Evolutionary conservation across 257 asterid genomes (phyloP).

Genomic region (Ilex asprella): DNA sequence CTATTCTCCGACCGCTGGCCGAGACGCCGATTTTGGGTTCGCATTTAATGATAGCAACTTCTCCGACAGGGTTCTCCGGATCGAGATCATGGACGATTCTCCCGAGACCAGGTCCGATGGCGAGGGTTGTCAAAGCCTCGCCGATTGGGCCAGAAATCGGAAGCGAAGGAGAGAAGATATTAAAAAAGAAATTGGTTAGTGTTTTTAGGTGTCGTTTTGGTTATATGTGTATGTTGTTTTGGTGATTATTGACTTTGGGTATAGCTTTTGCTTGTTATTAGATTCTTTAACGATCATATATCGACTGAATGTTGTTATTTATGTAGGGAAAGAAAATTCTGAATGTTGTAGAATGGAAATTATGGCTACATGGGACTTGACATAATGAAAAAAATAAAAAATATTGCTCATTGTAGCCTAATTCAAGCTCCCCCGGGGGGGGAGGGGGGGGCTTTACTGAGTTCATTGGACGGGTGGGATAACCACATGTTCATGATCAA

Average conservation of each 20-base stretch:
- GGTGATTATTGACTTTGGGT: not conserved
- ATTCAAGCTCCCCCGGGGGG: no score
- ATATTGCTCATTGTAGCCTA: no score
- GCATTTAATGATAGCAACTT: slow-evolving; percentile 79
- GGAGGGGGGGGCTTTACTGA: no score
- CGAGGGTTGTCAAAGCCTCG: slow-evolving; percentile 37
- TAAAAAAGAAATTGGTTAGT: slow-evolving; percentile 46
- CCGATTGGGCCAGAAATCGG: slow-evolving; percentile 61
- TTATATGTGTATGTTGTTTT: not conserved
- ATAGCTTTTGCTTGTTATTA: not conserved
- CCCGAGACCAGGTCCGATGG: slow-evolving; percentile 29
- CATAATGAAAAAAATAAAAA: no score
- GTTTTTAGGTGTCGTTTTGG: not conserved
- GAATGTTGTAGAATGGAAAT: no score
- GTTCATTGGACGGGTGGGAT: no score
- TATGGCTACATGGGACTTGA: no score
- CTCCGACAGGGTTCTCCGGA: slow-evolving; percentile 65
- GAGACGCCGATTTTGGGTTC: slow-evolving; percentile 65
- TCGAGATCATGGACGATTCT: slow-evolving; percentile 57
- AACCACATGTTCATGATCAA: no score
- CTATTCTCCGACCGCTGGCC: slow-evolving; percentile 31
- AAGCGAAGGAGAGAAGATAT: slow-evolving; percentile 55
- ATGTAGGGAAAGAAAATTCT: no score
- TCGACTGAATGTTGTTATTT: no score
- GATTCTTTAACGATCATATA: no score